Percentiles rank a stretch among this genome's conserved stretches.
Evolutionary conservation across 208 protist genomes (phyloP).

Genomic region (Borovskyia barvae): DNA sequence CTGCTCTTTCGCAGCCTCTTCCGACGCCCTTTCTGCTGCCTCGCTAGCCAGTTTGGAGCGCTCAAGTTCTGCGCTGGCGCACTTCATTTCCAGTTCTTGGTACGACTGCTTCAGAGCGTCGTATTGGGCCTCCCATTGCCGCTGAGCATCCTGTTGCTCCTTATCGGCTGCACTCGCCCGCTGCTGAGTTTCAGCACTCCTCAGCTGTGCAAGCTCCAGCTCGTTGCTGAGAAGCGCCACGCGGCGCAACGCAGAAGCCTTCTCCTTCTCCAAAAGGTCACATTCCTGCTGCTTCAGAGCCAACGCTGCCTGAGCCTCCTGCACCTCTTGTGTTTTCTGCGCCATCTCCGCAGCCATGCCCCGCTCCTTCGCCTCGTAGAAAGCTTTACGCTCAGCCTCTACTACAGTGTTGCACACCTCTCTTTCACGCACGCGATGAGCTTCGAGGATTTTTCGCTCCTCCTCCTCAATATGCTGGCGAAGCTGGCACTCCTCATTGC

Average conservation of each 20-base stretch:
- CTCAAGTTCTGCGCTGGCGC: constrained; percentile 19
- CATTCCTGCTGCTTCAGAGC: constrained; percentile 48
- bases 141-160: constrained; percentile 23
- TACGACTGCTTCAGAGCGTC: constrained; percentile 33
- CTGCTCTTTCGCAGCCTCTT: not conserved
- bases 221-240: constrained; percentile 64
- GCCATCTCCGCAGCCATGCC: constrained; percentile 36
- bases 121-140: constrained; percentile 25
- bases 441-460: constrained; percentile 46
- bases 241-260: constrained; percentile 60
- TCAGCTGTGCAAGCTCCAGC: constrained; percentile 70
- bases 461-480: constrained; percentile 68
- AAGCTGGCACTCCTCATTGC: constrained; percentile 49
- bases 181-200: constrained; percentile 37
- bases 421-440: constrained; percentile 42
- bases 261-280: constrained; percentile 49
- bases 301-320: constrained; percentile 19
- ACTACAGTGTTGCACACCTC: constrained; percentile 45
- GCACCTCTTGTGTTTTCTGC: constrained; percentile 12
- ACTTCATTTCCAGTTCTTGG: constrained; percentile 28
- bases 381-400: constrained; percentile 36
- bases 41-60: not conserved
- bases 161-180: constrained; percentile 18
- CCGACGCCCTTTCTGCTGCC: constrained; percentile 3
- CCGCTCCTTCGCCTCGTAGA: constrained; percentile 49